Conservation (phyloP, 176 grass and related monocot species). For the Oryza coarctata region DNA sequence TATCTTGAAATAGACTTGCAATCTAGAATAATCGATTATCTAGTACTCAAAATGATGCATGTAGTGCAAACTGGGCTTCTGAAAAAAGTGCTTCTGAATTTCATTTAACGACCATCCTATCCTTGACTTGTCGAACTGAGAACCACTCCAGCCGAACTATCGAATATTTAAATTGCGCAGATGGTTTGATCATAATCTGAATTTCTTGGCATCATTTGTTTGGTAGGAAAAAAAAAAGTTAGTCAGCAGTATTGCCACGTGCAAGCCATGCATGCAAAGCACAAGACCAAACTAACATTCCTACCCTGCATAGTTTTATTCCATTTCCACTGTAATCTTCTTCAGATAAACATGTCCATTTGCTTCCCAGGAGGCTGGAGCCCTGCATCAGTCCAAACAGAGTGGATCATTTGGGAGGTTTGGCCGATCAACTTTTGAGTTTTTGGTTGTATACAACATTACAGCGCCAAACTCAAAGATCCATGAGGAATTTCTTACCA, state of each 20-base stretch:
- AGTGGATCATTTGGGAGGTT: not conserved
- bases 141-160: no score
- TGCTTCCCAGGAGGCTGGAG: not conserved
- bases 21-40: not conserved
- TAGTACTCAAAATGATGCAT: not conserved
- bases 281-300: not conserved
- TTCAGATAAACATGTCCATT: not conserved
- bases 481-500: not conserved
- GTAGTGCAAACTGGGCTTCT: not conserved
- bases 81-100: no score
- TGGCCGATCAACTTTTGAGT: conserved; percentile 25
- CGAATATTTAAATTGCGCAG: no score
- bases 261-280: conserved; percentile 13
- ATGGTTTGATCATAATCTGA: not conserved
- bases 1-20: not conserved
- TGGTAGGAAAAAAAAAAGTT: not conserved
- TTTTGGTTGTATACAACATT: not conserved
- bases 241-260: not conserved
- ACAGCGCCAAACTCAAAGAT: not conserved
- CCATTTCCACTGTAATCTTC: not conserved
- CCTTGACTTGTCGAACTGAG: no score
- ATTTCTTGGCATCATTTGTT: not conserved
- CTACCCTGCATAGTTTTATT: not conserved
- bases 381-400: not conserved
- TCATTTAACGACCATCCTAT: no score